phyloP scores from a whole-genome alignment of 2,329 filamentous ascomycete species.

The Pseudopithomyces chartarum region DNA sequence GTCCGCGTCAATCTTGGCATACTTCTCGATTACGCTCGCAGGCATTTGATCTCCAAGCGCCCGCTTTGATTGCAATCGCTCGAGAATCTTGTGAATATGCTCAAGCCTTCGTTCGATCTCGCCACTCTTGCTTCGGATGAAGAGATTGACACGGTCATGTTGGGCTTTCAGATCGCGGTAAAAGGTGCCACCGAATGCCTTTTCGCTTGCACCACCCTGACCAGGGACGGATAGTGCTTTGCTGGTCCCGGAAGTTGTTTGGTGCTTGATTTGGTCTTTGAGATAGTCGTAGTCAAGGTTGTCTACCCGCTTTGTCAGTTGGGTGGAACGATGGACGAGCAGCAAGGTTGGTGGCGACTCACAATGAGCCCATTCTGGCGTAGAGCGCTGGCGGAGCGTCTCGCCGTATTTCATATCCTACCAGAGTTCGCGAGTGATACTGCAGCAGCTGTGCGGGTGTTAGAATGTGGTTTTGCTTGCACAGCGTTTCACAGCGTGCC shows the following conservation, averaged over 20 bases:
- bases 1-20: slow-evolving; percentile 57
- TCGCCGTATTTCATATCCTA: slow-evolving; percentile 75
- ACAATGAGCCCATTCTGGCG: slow-evolving; percentile 82
- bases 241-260: slow-evolving; percentile 74
- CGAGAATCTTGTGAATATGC: slow-evolving; percentile 47
- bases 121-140: slow-evolving; percentile 78
- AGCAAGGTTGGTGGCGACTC: slow-evolving; percentile 31
- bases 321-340: neutral
- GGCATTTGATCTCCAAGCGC: slow-evolving; percentile 37
- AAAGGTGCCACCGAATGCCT: slow-evolving; percentile 72
- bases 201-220: slow-evolving; percentile 60
- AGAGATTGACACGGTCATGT: slow-evolving; percentile 77
- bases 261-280: slow-evolving; percentile 81
- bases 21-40: slow-evolving; percentile 54
- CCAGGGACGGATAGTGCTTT: slow-evolving; percentile 76
- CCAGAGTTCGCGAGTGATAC: slow-evolving; percentile 10
- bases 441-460: slow-evolving; percentile 9
- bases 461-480: slow-evolving; percentile 7
- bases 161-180: slow-evolving; percentile 73
- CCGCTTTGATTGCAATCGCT: slow-evolving; percentile 34
- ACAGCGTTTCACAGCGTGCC: slow-evolving; percentile 21
- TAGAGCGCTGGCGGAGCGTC: slow-evolving; percentile 74
- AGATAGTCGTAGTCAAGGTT: slow-evolving; percentile 90
- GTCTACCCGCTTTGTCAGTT: slow-evolving; percentile 55
- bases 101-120: slow-evolving; percentile 72